A percentile compares a stretch with the other conserved stretches of the same genome.
Evolutionary conservation across 768 basidiomycete genomes (phyloP).

Genomic region (Lactarius pseudohatsudake): DNA sequence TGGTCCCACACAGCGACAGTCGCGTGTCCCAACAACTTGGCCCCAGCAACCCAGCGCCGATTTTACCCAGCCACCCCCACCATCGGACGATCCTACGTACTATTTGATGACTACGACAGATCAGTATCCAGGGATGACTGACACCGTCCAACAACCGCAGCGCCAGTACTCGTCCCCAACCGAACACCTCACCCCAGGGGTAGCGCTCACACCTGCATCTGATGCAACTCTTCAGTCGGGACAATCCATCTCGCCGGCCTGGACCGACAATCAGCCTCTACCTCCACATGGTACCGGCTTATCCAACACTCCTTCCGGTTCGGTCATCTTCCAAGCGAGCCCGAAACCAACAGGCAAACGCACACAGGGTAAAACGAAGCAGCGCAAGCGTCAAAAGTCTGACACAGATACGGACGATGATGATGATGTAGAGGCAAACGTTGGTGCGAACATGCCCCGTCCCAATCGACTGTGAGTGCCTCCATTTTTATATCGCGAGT

Average conservation of each 20-base stretch:
- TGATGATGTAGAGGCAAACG: not conserved
- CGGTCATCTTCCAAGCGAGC: not conserved
- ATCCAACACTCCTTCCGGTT: slow-evolving; percentile 1
- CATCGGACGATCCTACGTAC: not conserved
- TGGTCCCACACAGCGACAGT: not conserved
- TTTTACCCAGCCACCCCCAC: not conserved
- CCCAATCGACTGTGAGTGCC: slow-evolving; percentile 24
- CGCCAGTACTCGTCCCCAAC: slow-evolving; percentile 1
- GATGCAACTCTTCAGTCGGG: slow-evolving; percentile 5
- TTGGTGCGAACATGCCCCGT: not conserved
- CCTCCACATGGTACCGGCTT: slow-evolving; percentile 9
- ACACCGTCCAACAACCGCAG: not conserved
- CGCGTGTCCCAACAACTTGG: not conserved
- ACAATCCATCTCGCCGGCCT: slow-evolving; percentile 13
- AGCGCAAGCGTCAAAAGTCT: slow-evolving; percentile 13
- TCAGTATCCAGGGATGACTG: not conserved
- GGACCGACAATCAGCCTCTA: slow-evolving; percentile 12
- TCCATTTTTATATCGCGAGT: not conserved
- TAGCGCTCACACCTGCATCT: slow-evolving; percentile 11
- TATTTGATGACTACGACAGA: not conserved
- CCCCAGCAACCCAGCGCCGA: not conserved
- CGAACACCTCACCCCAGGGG: slow-evolving; percentile 9
- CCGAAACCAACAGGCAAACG: not conserved
- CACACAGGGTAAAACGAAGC: not conserved
- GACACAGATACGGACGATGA: slow-evolving; percentile 23